A percentile compares a stretch with the other conserved stretches of the same genome.
These are phyloP conservation scores for Starmerella khaoyaiensis DNA, from an alignment of 805 yeast species.

Conservation along the genomic window DNA sequence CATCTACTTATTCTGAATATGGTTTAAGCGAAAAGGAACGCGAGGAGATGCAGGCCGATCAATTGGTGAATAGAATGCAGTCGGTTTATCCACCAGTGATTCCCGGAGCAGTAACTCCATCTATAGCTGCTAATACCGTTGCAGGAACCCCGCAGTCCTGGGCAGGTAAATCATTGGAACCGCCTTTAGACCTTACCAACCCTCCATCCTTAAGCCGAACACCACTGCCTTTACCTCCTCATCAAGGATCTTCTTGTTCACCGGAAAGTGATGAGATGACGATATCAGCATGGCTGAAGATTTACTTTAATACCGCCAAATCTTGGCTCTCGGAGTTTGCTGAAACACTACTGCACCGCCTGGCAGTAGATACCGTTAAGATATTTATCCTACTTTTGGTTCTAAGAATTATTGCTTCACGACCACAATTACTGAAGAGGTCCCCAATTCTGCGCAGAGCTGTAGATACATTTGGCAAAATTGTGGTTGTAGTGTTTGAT, in stretches of 20 bases:
- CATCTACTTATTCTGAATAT: conserved; percentile 19
- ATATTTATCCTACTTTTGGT: conserved; percentile 13
- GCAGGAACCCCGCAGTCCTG: background rate
- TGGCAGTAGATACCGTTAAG: conserved; percentile 14
- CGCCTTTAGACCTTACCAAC: no score
- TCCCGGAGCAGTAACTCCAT: conserved; percentile 13
- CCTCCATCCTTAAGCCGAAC: no score
- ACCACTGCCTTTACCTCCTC: background rate
- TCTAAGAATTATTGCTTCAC: conserved; percentile 15
- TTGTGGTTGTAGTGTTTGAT: conserved; percentile 18
- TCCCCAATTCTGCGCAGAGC: conserved; percentile 13
- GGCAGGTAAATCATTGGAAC: no score
- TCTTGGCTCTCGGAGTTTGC: background rate
- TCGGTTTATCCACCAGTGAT: conserved; percentile 15
- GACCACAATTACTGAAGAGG: conserved; percentile 12
- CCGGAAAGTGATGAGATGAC: no score
- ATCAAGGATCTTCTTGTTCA: background rate
- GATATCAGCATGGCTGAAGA: background rate
- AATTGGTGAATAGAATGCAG: conserved; percentile 14
- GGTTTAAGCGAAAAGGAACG: conserved; percentile 22
- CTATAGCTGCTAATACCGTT: background rate
- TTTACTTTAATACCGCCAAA: background rate
- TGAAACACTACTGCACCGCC: conserved; percentile 9
- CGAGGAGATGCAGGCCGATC: conserved; percentile 17
- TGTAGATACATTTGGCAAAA: conserved; percentile 14